A percentile compares a stretch with the other conserved stretches of the same genome.
These are phyloP conservation scores for Blastobotrys americana DNA, from an alignment of 805 yeast genomes.

Conservation along the genomic window DNA sequence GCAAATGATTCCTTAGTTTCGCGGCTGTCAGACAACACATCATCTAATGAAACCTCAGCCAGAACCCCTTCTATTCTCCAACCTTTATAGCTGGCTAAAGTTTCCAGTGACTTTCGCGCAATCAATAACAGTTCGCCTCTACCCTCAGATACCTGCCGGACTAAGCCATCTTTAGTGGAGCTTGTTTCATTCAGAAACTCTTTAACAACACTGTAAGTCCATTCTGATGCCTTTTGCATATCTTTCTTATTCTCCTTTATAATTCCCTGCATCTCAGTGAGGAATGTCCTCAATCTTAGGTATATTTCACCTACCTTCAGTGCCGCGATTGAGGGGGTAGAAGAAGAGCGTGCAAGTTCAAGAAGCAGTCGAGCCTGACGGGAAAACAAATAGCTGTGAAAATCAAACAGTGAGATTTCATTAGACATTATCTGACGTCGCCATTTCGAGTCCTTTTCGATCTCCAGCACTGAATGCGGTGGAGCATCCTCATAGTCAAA, in stretches of 20 bases:
- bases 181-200: conserved; percentile 32
- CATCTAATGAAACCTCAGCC: conserved; percentile 22
- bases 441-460: conserved; percentile 18
- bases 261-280: conserved; percentile 34
- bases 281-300: conserved; percentile 31
- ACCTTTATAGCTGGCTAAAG: conserved; percentile 23
- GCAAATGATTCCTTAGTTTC: conserved; percentile 6
- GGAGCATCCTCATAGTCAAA: conserved; percentile 17
- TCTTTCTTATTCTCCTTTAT: conserved; percentile 21
- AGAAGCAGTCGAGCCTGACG: conserved; percentile 31
- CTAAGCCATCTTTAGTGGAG: conserved; percentile 24
- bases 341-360: conserved; percentile 23
- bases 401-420: conserved; percentile 34
- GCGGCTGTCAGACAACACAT: conserved; percentile 10
- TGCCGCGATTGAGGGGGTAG: conserved; percentile 19
- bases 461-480: conserved; percentile 15
- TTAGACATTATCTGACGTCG: conserved; percentile 31
- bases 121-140: conserved; percentile 37
- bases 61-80: conserved; percentile 28
- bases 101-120: conserved; percentile 34
- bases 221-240: conserved; percentile 23
- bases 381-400: conserved; percentile 32
- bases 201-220: conserved; percentile 36
- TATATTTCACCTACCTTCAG: conserved; percentile 25
- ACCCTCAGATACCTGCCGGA: conserved; percentile 33